Evolutionary conservation across 495 filamentous ascomycete genomes (phyloP), one percentile per base, ranked within the genome.

Genomic region (Daldinia loculata): DNA sequence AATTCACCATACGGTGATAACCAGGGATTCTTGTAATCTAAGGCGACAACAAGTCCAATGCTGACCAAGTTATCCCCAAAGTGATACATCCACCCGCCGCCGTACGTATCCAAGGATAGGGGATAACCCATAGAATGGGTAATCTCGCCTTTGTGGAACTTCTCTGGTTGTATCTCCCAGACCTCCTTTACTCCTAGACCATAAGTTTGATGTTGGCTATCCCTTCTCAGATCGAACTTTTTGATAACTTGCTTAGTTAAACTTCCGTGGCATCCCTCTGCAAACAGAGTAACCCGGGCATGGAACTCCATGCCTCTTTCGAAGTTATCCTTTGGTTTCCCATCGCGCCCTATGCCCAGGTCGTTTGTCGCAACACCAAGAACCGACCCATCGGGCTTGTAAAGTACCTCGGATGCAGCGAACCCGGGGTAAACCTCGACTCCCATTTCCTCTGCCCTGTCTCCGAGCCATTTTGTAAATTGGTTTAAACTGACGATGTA

Each of bases 251-350:
- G 92, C 84, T 99, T 99, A 34, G 91, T 94, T 78, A 99, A 81
- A 82, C 93, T 97, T 34, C 95, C 95, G 76, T 99, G 95, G 74
- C 96, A 98, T 45, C 95, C 95, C 80, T 99, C 95, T 4, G 87
- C 95, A 56, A 99, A 92, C n/a, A 99, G 83, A 3, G 95, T 99
- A 51, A 94, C 87, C 56, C 94, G 85, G 2, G 96, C 96, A 78
- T 98, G 93, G 79, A 99, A 99, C 81, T 97, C 95, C 95, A 99
- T 99, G 45, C 95, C 95, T 56, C 95, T 84, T 81, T 98, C 94
- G 74, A 97, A 99, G n/a, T 80, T 89, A 26, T 95, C 87, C 81
- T 97, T 99, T 4, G 94, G 88, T 80, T 92, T 91, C 14, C 94
- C 95, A 67, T 90, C 85, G 30, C 93, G 87, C 4, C 85, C 88